Base-by-base conservation (phyloP, 139 green algal genomes). In the Coelastrella sp. region DNA sequence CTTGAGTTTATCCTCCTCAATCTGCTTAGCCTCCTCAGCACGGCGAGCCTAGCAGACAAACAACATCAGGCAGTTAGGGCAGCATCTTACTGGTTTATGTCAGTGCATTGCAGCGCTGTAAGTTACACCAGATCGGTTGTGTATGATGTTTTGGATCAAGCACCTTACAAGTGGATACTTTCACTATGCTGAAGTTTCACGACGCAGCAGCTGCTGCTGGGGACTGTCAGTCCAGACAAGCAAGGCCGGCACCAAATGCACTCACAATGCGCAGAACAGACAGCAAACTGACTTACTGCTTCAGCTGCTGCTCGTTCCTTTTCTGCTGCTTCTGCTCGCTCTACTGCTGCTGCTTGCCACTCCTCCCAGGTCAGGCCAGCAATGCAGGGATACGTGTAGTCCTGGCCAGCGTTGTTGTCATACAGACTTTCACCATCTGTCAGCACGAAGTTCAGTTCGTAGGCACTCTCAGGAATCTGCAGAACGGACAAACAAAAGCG, bases 401-500 rank as follows among this genome's bases (percentile, higher is more conserved):
- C 94, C 89, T 96, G 77, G 58, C 84, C 91, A 60, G 91, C 91
- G 91, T 95, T 95, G 89, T 95, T 92, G 82, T 94, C 91, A 61
- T 80, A 95, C 22, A 75, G 17, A 13, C 47, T 80, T 22, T 93
- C 74, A 19, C 90, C 92, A 92, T 98, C 96, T 13, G 84, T 91
- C 14, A 98, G 93, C 22, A 98, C 93, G 88, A 97, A 98, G 92
- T 98, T 97, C 73, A 98, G 80, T 89, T 98, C 96, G 86, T 93
- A 98, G 5, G 93, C 92, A 5, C 96, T 92, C 83, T 93, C 79
- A 3, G 96, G 96, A 0, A 98, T 80, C 86, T 93, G 66, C 19
- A 91, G 68, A 14, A 23, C 74, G 19, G 7, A 32, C 20, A 23
- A 20, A 47, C 60, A 6, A 59, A 17, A 17, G 74, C 32, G 32